These are phyloP conservation scores for Paecilomyces sp. DNA, from an alignment of 2,329 filamentous ascomycete species.

Conservation along the genomic window DNA sequence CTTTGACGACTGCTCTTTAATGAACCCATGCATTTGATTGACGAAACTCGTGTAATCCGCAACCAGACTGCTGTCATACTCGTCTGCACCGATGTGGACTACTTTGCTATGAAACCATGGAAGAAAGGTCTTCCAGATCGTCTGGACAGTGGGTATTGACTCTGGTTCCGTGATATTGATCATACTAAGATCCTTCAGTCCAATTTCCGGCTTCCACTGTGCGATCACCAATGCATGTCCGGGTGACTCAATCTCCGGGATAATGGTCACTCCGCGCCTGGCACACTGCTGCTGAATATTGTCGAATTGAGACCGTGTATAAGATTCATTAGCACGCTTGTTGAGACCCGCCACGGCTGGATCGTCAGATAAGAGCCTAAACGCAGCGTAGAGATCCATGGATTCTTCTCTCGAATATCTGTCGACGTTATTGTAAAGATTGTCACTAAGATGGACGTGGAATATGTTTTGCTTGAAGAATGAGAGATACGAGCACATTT, in stretches of 20 bases:
- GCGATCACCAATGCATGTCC: conserved; percentile 49
- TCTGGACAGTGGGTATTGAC: conserved; percentile 44
- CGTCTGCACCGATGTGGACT: conserved; percentile 51
- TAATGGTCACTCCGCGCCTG: conserved; percentile 46
- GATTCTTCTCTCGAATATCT: conserved; percentile 39
- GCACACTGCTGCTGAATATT: conserved; percentile 45
- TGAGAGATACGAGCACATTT: conserved; percentile 51
- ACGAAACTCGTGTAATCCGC: conserved; percentile 49
- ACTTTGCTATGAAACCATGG: conserved; percentile 52
- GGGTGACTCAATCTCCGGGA: conserved; percentile 52
- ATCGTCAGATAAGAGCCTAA: conserved; percentile 46
- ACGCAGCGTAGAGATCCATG: conserved; percentile 44
- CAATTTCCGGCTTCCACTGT: conserved; percentile 51
- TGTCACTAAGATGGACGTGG: conserved; percentile 51
- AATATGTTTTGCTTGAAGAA: conserved; percentile 54
- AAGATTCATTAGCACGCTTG: conserved; percentile 46
- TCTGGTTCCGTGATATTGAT: conserved; percentile 48
- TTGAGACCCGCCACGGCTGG: conserved; percentile 43
- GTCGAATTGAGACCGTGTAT: conserved; percentile 43
- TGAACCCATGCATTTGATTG: conserved; percentile 43
- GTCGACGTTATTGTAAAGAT: conserved; percentile 42
- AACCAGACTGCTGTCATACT: conserved; percentile 41
- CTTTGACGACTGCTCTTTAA: conserved; percentile 33
- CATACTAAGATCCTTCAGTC: conserved; percentile 40
- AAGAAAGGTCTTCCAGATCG: conserved; percentile 46